Conservation (phyloP, 179 eudicot species). For the Corrigiola litoralis region DNA sequence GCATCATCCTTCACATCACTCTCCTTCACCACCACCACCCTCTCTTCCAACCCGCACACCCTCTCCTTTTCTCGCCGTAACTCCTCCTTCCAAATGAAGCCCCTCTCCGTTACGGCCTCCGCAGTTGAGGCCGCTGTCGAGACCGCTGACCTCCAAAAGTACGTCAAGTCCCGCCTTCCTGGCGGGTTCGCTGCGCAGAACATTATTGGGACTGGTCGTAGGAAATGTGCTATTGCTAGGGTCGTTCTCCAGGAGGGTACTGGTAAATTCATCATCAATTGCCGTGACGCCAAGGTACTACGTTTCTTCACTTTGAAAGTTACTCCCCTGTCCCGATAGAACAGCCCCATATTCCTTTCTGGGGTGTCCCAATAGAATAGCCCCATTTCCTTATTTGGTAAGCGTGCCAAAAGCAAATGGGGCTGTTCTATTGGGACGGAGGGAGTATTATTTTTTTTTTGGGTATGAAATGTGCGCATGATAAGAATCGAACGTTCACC, state of each 20-base stretch:
- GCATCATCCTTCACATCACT: slow-evolving; percentile 69
- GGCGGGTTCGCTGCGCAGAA: slow-evolving; percentile 93
- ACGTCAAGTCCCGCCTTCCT: slow-evolving; percentile 78
- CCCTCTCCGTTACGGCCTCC: slow-evolving; percentile 28
- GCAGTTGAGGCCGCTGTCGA: slow-evolving; percentile 38
- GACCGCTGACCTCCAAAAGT: slow-evolving; percentile 40
- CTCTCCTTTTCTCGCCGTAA: slow-evolving; percentile 9
- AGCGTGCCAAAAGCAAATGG: no score
- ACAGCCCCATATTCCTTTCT: no score
- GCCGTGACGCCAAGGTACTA: slow-evolving; percentile 77
- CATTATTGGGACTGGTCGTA: slow-evolving; percentile 67
- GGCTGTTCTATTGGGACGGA: no score
- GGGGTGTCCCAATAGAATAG: no score
- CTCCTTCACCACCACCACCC: slow-evolving; percentile 66
- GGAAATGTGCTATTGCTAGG: slow-evolving; percentile 87
- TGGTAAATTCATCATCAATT: slow-evolving; percentile 71
- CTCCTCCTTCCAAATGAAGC: slow-evolving; percentile 20
- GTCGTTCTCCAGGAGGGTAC: slow-evolving; percentile 91
- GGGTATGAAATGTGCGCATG: no score
- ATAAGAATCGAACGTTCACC: no score
- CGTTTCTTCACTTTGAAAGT: neutral
- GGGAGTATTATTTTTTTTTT: no score
- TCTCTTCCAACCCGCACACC: slow-evolving; percentile 36
- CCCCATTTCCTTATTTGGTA: no score
- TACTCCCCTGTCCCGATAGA: no score